phyloP scores from a whole-genome alignment of 176 grass and related monocot genomes.

The Rhynchospora pubera region DNA sequence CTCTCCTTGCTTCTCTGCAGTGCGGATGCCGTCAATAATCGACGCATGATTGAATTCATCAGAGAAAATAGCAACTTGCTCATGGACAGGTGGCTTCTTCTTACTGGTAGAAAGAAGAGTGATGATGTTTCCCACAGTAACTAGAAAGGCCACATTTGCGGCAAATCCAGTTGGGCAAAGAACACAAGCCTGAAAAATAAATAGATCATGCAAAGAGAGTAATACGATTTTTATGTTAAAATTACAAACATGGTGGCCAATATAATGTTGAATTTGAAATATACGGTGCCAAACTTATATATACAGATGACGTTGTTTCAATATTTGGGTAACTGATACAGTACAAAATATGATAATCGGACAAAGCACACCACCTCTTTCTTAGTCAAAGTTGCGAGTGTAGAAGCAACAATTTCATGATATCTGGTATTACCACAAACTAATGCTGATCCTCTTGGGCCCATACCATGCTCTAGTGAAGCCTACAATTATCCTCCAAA shows the following conservation, averaged over 20 bases:
- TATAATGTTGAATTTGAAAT: too few species aligned
- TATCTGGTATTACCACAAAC: constrained; percentile 37
- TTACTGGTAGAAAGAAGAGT: constrained; percentile 19
- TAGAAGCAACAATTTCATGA: constrained; percentile 20
- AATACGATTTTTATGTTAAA: too few species aligned
- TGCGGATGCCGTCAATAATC: constrained; percentile 35
- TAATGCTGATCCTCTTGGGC: constrained; percentile 35
- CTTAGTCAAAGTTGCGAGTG: constrained; percentile 27
- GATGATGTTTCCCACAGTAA: constrained; percentile 31
- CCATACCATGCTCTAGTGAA: constrained; percentile 30
- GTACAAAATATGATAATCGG: background rate
- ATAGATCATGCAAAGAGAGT: too few species aligned
- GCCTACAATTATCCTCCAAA: constrained; percentile 19
- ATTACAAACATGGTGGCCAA: too few species aligned
- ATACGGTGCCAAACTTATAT: background rate
- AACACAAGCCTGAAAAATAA: constrained; percentile 28
- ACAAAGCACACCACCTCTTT: constrained; percentile 16
- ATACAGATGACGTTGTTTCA: background rate
- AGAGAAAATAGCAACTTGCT: constrained; percentile 35
- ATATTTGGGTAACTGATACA: background rate
- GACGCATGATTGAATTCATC: constrained; percentile 43
- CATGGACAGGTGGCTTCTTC: constrained; percentile 11
- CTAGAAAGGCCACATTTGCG: background rate
- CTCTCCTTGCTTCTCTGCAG: constrained; percentile 19
- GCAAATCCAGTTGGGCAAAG: constrained; percentile 40